Evolutionary conservation across 1,284 basidiomycete genomes (phyloP), one percentile per base, ranked within the genome.

Genomic region (Puccinia novopanici): DNA sequence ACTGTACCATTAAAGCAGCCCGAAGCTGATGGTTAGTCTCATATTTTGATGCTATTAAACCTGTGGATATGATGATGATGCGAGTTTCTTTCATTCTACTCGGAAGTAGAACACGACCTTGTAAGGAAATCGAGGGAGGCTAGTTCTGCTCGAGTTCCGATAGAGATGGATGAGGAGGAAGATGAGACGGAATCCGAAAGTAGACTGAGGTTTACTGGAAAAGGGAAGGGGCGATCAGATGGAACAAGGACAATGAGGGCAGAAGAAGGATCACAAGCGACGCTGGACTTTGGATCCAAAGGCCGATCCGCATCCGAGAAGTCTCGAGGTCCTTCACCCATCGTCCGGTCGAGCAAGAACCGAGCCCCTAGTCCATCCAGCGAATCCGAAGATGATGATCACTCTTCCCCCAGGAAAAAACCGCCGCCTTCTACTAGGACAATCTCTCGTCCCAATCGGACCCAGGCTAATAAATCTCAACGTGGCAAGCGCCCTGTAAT

Each of bases 11-110:
- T 78, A 42, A 50, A 78, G 34, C 57, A n/a, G 27, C 40, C 27
- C 55, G 50, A 50, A 19, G 37, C 42, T 8, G 75, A 37, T 42
- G 75, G 75, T 78, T 27, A 78, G 75, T 70, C 40, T 40, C 12
- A 22, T 30, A 57, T 27, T 30, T 30, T 15, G n/a, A 17, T 30
- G 45, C 4, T 34, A 34, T 27, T 50, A 50, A 27, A 70, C 24
- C 45, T 13, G 27, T 12, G 22, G n/a, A 50, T 24, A 70, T 22
- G 45, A 50, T 15, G 13, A 15, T 50, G 27, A 70, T 70, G 8
- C 1, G 40, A 30, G 3, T 70, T 50, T 22, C 45, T 34, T 34
- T 34, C 45, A 17, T 70, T 10, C 42, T 9, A 6, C 45, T 17
- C 27, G 17, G 45, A 15, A 70, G n/a, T 30, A 70, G 48, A 40